Evolutionary conservation across 2,329 filamentous ascomycete species (phyloP), one percentile per base, ranked within the genome.

Genomic region (Endoconidiophora laricicola): DNA sequence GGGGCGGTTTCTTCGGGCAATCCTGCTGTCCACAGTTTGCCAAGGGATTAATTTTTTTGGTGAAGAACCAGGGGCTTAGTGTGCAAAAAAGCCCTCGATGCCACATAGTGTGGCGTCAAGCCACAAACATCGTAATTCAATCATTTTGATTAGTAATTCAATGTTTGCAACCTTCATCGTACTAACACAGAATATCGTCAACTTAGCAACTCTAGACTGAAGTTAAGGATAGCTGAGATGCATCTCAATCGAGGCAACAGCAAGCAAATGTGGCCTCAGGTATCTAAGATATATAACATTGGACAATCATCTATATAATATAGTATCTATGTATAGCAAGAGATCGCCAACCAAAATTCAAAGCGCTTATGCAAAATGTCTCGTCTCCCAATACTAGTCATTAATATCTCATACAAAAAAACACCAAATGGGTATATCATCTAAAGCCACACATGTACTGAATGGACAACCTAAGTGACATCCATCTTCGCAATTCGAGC

Each of bases 401-500:
- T 18, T 18, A 18, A 18, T 18, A 18, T 18, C 29, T 33, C 29
- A 33, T 33, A 33, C 29, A 33, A 33, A 33, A 18, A 33, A 33
- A 29, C 29, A 33, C 29, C 9, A 33, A 33, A 33, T 33, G 29
- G 29, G 29, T 33, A 33, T 33, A 33, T 33, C 29, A 33, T 33
- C 29, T 33, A 33, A 7, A 12, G 29, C 9, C 29, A 9, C 29
- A 33, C 29, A 12, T 33, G 29, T 33, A 33, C 9, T 2, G 9
- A 33, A 33, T 33, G 12, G 9, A 7, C 29, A 33, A 33, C 29
- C 29, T 33, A 33, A 33, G 29, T 6, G 49, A 23, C 29, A 12
- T 48, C 49, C 26, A 52, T 62, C 57, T 72, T 73, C 54, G 73
- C 73, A 62, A 95, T 72, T 64, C 84, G 82, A 58, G 71, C 75